phyloP scores from a whole-genome alignment of 192 early-diverging fungal genomes.

The Entomortierella beljakovae region DNA sequence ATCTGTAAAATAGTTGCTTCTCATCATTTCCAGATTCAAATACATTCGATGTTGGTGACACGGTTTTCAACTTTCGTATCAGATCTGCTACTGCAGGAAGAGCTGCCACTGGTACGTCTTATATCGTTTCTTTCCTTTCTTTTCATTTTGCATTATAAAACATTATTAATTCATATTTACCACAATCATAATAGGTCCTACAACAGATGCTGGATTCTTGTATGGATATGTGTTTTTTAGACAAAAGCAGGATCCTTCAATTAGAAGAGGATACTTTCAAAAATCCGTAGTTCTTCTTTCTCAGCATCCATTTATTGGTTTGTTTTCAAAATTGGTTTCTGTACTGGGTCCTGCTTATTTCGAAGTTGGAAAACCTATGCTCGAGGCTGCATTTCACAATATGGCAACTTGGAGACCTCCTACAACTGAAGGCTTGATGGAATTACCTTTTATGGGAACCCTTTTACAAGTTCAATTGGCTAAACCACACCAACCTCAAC shows the following conservation, averaged over 20 bases:
- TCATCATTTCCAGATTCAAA: slow-evolving; percentile 84
- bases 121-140: background rate
- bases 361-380: slow-evolving; percentile 79
- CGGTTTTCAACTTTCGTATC: slow-evolving; percentile 78
- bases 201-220: slow-evolving; percentile 66
- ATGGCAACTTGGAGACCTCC: slow-evolving; percentile 80
- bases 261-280: slow-evolving; percentile 93
- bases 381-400: slow-evolving; percentile 84
- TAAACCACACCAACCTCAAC: slow-evolving; percentile 72
- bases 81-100: slow-evolving; percentile 68
- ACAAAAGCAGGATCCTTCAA: slow-evolving; percentile 86
- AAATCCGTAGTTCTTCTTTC: slow-evolving; percentile 91
- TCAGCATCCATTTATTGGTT: slow-evolving; percentile 89
- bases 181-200: no score
- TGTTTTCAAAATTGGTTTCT: slow-evolving; percentile 81
- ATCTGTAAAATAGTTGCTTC: slow-evolving; percentile 62
- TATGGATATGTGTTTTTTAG: slow-evolving; percentile 97
- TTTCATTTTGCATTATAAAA: background rate
- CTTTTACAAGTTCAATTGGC: slow-evolving; percentile 77
- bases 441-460: slow-evolving; percentile 78
- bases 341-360: slow-evolving; percentile 86
- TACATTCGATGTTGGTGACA: slow-evolving; percentile 79
- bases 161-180: background rate
- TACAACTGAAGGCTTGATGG: slow-evolving; percentile 71
- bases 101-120: slow-evolving; percentile 59